These are phyloP conservation scores for Apophysomyces ossiformis DNA, from an alignment of 371 early-diverging fungal species.

Conservation along the genomic window DNA sequence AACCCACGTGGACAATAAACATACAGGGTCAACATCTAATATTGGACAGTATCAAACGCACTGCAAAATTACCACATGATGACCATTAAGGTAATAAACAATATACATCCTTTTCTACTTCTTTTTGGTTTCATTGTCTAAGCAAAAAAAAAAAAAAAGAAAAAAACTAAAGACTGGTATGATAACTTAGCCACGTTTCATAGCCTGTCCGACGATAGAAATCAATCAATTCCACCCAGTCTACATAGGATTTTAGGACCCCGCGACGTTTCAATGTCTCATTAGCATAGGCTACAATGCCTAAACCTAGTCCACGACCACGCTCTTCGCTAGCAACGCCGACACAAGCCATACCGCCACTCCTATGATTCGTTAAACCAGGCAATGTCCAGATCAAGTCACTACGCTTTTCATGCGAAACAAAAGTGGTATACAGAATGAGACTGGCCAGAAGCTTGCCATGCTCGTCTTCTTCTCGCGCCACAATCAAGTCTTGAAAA, in stretches of 20 bases:
- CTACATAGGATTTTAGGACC: constrained; percentile 44
- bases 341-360: constrained; percentile 57
- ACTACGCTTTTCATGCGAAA: constrained; percentile 34
- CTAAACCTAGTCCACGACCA: constrained; percentile 49
- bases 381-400: constrained; percentile 48
- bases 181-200: constrained; percentile 49
- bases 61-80: too few species aligned
- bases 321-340: constrained; percentile 46
- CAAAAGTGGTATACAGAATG: constrained; percentile 29
- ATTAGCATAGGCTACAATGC: constrained; percentile 48
- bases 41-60: background rate
- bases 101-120: too few species aligned
- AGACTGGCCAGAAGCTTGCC: constrained; percentile 41
- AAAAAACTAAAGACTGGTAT: constrained; percentile 12
- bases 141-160: too few species aligned
- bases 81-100: too few species aligned
- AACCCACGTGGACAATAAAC: constrained; percentile 2
- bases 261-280: constrained; percentile 38
- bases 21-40: background rate
- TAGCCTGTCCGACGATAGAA: constrained; percentile 48
- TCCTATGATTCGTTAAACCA: constrained; percentile 29
- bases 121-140: constrained; percentile 1
- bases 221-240: constrained; percentile 55
- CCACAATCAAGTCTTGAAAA: constrained; percentile 48
- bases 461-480: constrained; percentile 32